Conservation (phyloP, 2,329 filamentous ascomycete species). For the Colletotrichum caudatum region DNA sequence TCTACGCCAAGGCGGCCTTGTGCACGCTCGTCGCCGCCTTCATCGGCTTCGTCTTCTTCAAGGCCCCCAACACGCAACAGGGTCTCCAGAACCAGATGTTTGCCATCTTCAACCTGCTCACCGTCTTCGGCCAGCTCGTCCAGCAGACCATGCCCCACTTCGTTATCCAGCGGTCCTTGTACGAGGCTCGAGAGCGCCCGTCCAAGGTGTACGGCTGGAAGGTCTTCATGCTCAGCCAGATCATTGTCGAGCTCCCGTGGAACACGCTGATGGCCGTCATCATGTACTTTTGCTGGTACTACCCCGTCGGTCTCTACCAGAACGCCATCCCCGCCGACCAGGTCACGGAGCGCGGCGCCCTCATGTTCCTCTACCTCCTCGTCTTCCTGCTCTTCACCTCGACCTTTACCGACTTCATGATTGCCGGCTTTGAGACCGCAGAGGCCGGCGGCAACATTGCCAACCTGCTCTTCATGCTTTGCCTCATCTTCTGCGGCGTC, state of each 20-base stretch:
- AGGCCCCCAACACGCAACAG: slow-evolving; percentile 77
- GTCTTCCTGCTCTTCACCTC: slow-evolving; percentile 83
- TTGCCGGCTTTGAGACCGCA: slow-evolving; percentile 79
- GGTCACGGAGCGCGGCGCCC: slow-evolving; percentile 75
- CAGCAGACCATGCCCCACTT: slow-evolving; percentile 90
- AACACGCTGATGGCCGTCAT: slow-evolving; percentile 81
- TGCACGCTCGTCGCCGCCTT: slow-evolving; percentile 76
- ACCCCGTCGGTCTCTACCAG: slow-evolving; percentile 80
- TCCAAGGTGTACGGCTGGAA: slow-evolving; percentile 89
- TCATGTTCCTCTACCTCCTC: slow-evolving; percentile 83
- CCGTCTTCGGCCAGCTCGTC: slow-evolving; percentile 82
- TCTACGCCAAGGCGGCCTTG: slow-evolving; percentile 83
- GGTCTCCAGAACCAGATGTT: slow-evolving; percentile 91
- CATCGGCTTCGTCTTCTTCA: slow-evolving; percentile 85
- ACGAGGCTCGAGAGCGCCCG: slow-evolving; percentile 86
- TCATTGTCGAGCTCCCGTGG: slow-evolving; percentile 88
- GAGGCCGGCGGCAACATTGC: slow-evolving; percentile 82
- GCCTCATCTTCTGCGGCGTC: slow-evolving; percentile 81
- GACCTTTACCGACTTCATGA: slow-evolving; percentile 83
- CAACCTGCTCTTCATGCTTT: slow-evolving; percentile 79
- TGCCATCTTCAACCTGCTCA: slow-evolving; percentile 84
- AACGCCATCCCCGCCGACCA: slow-evolving; percentile 74
- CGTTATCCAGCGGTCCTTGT: slow-evolving; percentile 82
- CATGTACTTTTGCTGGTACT: slow-evolving; percentile 87
- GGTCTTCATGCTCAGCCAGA: slow-evolving; percentile 85